A percentile compares a stretch with the other conserved stretches of the same genome.
phyloP scores from a whole-genome alignment of 225 moss, liverwort and hornwort genomes.

The Asterella californica region DNA sequence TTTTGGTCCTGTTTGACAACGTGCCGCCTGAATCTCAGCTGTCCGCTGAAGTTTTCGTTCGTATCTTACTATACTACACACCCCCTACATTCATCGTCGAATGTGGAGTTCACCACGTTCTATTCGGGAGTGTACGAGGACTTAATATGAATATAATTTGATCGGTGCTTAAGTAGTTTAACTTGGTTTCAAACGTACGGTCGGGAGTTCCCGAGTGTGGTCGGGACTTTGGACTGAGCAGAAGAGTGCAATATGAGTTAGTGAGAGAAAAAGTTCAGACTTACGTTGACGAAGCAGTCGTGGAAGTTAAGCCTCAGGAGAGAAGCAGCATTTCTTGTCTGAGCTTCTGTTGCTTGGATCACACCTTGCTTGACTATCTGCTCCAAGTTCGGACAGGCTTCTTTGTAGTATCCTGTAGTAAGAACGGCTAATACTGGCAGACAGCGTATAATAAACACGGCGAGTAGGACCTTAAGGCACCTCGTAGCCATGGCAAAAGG shows the following conservation, averaged over 20 bases:
- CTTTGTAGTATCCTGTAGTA: slow-evolving; percentile 12
- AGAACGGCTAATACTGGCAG: not conserved
- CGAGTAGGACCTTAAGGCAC: not conserved
- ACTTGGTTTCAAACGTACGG: too few relatives aligned
- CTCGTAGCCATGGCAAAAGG: not conserved
- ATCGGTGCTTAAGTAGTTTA: not conserved
- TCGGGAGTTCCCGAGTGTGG: not conserved
- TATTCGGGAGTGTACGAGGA: not conserved
- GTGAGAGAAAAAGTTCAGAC: not conserved
- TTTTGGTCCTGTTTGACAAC: too few relatives aligned
- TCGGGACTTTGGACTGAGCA: not conserved
- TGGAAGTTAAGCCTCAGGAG: slow-evolving; percentile 33
- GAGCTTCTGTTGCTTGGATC: not conserved
- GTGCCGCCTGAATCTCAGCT: too few relatives aligned
- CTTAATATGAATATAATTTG: not conserved
- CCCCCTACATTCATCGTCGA: not conserved
- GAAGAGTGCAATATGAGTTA: not conserved
- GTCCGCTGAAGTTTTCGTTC: too few relatives aligned
- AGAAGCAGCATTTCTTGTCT: slow-evolving; percentile 23
- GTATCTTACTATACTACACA: too few relatives aligned
- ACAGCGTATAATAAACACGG: not conserved
- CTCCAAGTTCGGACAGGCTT: slow-evolving; percentile 15
- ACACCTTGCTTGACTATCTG: not conserved
- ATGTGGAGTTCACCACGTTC: not conserved
- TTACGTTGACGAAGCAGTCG: slow-evolving; percentile 32